Evolutionary conservation across 257 asterid genomes (phyloP).

Genomic region (Hygrophila difformis): DNA sequence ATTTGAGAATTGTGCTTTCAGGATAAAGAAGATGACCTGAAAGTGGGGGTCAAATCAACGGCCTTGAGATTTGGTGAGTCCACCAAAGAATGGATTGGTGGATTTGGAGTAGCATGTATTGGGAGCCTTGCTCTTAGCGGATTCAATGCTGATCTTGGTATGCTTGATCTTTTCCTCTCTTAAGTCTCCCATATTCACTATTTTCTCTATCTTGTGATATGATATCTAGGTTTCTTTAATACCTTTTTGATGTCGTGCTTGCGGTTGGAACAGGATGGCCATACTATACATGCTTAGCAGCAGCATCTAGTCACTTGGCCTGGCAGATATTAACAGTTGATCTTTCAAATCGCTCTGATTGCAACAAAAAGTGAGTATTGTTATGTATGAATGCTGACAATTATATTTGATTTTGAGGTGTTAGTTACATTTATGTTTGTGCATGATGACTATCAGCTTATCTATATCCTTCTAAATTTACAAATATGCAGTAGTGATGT

Average conservation of each 20-base stretch:
- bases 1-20: conserved; percentile 21
- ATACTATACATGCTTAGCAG: conserved; percentile 45
- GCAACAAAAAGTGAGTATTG: conserved; percentile 58
- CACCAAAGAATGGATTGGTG: conserved; percentile 67
- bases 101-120: conserved; percentile 75
- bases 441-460: no score
- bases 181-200: conserved; percentile 1
- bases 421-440: no score
- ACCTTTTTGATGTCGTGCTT: conserved; percentile 3
- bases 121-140: conserved; percentile 73
- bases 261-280: conserved; percentile 59
- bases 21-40: conserved; percentile 85
- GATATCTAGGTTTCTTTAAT: conserved; percentile 3
- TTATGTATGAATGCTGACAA: not conserved
- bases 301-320: conserved; percentile 63
- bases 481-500: no score
- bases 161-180: not conserved
- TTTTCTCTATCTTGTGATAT: not conserved
- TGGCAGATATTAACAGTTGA: conserved; percentile 84
- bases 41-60: conserved; percentile 85
- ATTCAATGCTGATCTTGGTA: conserved; percentile 63
- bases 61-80: conserved; percentile 83
- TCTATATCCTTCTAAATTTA: no score
- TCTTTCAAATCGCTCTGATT: conserved; percentile 62
- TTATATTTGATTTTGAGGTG: no score